These are phyloP conservation scores for Solanum tarapatanum DNA, from an alignment of 257 asterid genomes.

Conservation along the genomic window DNA sequence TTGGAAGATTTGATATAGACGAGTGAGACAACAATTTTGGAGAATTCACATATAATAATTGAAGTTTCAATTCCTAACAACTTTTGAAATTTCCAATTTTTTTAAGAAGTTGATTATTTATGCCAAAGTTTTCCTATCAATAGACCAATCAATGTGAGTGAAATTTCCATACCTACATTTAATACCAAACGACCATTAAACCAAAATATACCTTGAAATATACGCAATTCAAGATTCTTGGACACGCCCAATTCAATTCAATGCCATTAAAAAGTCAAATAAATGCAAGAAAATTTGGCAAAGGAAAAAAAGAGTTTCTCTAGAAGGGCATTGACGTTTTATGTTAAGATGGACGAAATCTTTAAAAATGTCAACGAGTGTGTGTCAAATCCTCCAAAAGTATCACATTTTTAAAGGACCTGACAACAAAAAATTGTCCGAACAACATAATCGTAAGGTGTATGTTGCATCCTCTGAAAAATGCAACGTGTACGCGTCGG, in stretches of 20 bases:
- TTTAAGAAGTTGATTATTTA: not conserved
- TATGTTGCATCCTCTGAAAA: not conserved
- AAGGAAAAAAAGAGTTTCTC: not conserved
- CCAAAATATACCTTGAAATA: not conserved
- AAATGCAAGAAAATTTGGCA: not conserved
- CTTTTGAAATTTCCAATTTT: not conserved
- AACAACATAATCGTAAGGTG: not conserved
- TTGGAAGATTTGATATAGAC: not conserved
- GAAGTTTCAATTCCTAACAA: not conserved
- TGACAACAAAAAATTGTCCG: fast-evolving
- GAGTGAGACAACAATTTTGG: not conserved
- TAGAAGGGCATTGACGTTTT: not conserved
- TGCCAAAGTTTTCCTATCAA: not conserved
- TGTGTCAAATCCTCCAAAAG: not conserved
- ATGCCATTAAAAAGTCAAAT: not conserved
- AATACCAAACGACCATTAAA: not conserved
- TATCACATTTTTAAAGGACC: not conserved
- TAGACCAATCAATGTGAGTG: not conserved
- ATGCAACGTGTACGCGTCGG: not conserved
- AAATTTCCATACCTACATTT: not conserved
- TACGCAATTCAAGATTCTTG: not conserved
- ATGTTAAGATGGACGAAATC: not conserved
- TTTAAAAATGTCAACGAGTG: not conserved
- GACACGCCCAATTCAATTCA: not conserved
- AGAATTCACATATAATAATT: not conserved